These are phyloP conservation scores for Tolypocladium capitatum DNA, from an alignment of 2,329 filamentous ascomycete species.

Conservation along the genomic window DNA sequence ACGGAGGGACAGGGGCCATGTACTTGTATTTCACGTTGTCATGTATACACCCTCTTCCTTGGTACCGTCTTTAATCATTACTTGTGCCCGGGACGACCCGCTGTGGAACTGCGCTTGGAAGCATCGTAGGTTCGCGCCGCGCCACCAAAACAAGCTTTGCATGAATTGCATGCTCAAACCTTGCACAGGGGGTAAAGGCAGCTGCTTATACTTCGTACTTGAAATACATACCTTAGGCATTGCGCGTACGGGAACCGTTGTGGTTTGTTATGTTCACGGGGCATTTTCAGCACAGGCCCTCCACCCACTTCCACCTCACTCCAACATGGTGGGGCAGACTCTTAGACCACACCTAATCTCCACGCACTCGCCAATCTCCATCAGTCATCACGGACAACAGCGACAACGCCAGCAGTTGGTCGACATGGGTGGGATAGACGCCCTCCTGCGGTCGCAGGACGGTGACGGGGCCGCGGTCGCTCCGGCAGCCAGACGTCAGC, in stretches of 20 bases:
- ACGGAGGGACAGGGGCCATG: slow-evolving; percentile 20
- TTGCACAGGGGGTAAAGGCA: not conserved
- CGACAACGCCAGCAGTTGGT: not conserved
- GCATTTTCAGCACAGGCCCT: not conserved
- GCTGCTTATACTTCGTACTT: no score
- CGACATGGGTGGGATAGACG: slow-evolving; percentile 22
- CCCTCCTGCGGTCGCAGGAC: slow-evolving; percentile 17
- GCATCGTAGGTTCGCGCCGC: not conserved
- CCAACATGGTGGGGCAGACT: not conserved
- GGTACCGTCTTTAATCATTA: slow-evolving; percentile 8
- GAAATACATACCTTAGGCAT: no score
- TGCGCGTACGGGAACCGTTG: not conserved
- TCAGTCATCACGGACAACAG: not conserved
- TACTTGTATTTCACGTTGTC: slow-evolving; percentile 28
- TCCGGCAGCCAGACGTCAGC: slow-evolving; percentile 1
- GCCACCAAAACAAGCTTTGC: not conserved
- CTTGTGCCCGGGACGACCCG: not conserved
- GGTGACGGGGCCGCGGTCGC: slow-evolving; percentile 5
- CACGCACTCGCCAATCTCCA: not conserved
- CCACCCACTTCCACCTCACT: not conserved
- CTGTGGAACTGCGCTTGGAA: not conserved
- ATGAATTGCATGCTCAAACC: not conserved
- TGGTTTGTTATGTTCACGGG: no score
- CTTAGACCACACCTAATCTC: not conserved
- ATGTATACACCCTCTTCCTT: slow-evolving; percentile 21